phyloP scores from a whole-genome alignment of 2,329 filamentous ascomycete species.

The Anthostomella pinea region DNA sequence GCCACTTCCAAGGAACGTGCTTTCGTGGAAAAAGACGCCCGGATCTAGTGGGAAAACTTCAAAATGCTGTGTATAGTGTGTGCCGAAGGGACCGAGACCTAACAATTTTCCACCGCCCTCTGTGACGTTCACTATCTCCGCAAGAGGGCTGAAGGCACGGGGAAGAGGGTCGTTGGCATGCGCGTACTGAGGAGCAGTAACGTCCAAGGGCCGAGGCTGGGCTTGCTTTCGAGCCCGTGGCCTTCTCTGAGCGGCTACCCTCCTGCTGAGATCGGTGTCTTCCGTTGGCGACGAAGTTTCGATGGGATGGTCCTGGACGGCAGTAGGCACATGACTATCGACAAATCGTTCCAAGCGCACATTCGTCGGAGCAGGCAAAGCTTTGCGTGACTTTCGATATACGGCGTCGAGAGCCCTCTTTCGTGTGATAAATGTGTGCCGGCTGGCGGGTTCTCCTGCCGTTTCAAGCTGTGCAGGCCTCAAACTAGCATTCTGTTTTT shows the following conservation, averaged over 20 bases:
- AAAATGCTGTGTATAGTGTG: conserved; percentile 60
- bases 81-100: conserved; percentile 59
- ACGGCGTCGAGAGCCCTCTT: conserved; percentile 56
- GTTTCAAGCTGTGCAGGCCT: conserved; percentile 58
- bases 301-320: conserved; percentile 1
- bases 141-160: conserved; percentile 21
- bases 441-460: conserved; percentile 34
- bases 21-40: conserved; percentile 58
- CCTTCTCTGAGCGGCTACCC: conserved; percentile 6
- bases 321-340: conserved; percentile 18
- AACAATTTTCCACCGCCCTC: conserved; percentile 39
- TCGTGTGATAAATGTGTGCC: conserved; percentile 44
- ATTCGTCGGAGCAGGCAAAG: conserved; percentile 22
- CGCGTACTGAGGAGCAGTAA: conserved; percentile 49
- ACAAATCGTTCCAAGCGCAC: conserved; percentile 38
- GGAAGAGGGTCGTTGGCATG: conserved; percentile 53
- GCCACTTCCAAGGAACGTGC: conserved; percentile 57
- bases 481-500: conserved; percentile 15
- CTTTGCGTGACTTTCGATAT: conserved; percentile 42
- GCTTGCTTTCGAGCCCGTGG: conserved; percentile 40
- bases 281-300: conserved; percentile 4
- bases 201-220: conserved; percentile 45
- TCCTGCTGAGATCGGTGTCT: conserved; percentile 1
- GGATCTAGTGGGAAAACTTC: conserved; percentile 57
- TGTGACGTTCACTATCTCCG: conserved; percentile 17